Percentiles rank a stretch among this genome's conserved stretches.
These are phyloP conservation scores for Tuber microsphaerosporum DNA, from an alignment of 495 filamentous ascomycete genomes.

Conservation along the genomic window DNA sequence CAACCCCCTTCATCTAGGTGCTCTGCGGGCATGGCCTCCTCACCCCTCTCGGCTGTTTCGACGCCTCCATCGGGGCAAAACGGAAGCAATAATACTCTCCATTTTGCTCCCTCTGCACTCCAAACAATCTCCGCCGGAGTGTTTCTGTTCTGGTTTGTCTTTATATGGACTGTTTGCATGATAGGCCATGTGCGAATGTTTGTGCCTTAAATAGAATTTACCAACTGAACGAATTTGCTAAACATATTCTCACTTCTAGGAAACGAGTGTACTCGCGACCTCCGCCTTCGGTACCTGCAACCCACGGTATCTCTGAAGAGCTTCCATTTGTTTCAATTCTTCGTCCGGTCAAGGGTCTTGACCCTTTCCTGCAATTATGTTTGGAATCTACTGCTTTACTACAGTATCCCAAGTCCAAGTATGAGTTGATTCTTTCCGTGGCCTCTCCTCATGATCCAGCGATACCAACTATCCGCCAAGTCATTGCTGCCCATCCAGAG, in stretches of 20 bases:
- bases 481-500: slow-evolving; percentile 64
- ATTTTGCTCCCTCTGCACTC: not conserved
- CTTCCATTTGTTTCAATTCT: slow-evolving; percentile 85
- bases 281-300: slow-evolving; percentile 24
- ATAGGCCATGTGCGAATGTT: slow-evolving; percentile 59
- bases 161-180: slow-evolving; percentile 51
- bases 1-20: not conserved
- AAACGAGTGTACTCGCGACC: slow-evolving; percentile 19
- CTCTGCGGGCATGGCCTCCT: not conserved
- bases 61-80: not conserved
- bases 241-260: slow-evolving; percentile 9
- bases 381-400: slow-evolving; percentile 85
- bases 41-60: not conserved
- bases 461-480: slow-evolving; percentile 60
- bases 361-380: slow-evolving; percentile 83
- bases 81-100: not conserved
- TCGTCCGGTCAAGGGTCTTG: slow-evolving; percentile 86
- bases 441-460: slow-evolving; percentile 70
- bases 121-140: slow-evolving; percentile 30
- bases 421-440: slow-evolving; percentile 80
- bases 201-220: slow-evolving; percentile 13
- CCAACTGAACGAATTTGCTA: not conserved
- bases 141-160: slow-evolving; percentile 55
- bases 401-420: slow-evolving; percentile 65
- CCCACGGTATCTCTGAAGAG: slow-evolving; percentile 19